Conservation (phyloP, 2,329 filamentous ascomycete species). For the Trichophyton benhamiae region DNA sequence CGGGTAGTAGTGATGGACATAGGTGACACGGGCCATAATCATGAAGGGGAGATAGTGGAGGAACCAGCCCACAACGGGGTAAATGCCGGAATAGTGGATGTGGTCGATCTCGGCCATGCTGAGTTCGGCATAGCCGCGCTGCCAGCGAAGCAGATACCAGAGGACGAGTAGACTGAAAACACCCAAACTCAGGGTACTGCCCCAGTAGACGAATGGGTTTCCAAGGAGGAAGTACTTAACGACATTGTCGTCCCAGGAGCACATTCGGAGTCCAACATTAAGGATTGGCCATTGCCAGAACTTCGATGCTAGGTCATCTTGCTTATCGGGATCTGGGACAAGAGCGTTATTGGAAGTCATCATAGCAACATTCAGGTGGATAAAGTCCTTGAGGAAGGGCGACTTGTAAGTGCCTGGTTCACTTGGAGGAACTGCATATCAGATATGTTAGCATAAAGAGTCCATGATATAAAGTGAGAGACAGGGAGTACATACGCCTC, state of each 20-base stretch:
- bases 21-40: slow-evolving; percentile 96
- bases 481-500: slow-evolving; percentile 52
- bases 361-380: slow-evolving; percentile 98
- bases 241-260: slow-evolving; percentile 88
- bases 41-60: slow-evolving; percentile 93
- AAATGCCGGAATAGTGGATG: slow-evolving; percentile 85
- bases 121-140: slow-evolving; percentile 82
- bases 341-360: slow-evolving; percentile 99
- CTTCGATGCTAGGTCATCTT: slow-evolving; percentile 89
- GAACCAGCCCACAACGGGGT: slow-evolving; percentile 87
- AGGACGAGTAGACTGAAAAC: slow-evolving; percentile 58
- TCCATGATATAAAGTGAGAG: background rate
- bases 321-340: slow-evolving; percentile 95
- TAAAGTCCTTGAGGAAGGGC: slow-evolving; percentile 93
- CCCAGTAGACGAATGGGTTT: slow-evolving; percentile 95
- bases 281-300: slow-evolving; percentile 99
- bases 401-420: slow-evolving; percentile 90
- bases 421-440: slow-evolving; percentile 59
- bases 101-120: slow-evolving; percentile 71
- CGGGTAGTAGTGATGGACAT: slow-evolving; percentile 98
- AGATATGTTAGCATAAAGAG: slow-evolving; percentile 6
- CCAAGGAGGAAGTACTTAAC: slow-evolving; percentile 98
- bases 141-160: slow-evolving; percentile 91
- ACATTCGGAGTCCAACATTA: slow-evolving; percentile 93
- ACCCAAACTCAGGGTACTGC: slow-evolving; percentile 66